Evolutionary conservation across 2,329 filamentous ascomycete species (phyloP), one percentile per base, ranked within the genome.

Genomic region (Aspergillus proliferans): DNA sequence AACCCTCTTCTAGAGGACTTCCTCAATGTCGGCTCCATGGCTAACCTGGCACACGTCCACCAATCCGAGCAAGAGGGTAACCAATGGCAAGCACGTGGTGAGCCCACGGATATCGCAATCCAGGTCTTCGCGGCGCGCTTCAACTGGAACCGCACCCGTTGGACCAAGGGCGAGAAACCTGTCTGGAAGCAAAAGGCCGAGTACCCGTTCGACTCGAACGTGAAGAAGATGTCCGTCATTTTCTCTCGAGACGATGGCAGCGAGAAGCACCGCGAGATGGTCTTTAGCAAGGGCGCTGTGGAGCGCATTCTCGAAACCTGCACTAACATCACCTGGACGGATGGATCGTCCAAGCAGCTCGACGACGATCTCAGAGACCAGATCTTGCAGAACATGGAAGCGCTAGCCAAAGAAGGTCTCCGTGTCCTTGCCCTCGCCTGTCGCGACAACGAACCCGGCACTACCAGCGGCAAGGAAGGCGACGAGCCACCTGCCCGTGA

Each of bases 211-310:
- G 85, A 88, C 60, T 87, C 84, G 0, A 81, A 81, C 49, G 79
- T 88, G 54, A 89, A 88, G 72, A 86, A 84, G 58, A 88, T 88
- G 85, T 86, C 84, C 0, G 84, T 87, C 34, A 82, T 87, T 47
- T 86, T 85, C 63, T 58, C 64, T 9, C 61, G 64, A n/a, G 34
- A 45, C 3, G 49, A 56, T 0, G 52, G 55, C 6, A 47, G 50
- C 12, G 34, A 56, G 21, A 54, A 60, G 22, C 54, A 59, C 15
- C 53, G 42, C 1, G 54, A 68, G 24, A 70, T 67, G 64, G 58
- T 71, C 3, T 71, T 70, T 50, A 69, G 65, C 30, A 73, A 72
- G 52, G 70, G 71, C 22, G 86, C 86, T 1, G 85, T 87, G 4
- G 85, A 88, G 61, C 76, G 84, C 38, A 77, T 88, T 26, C 71